Conservation (phyloP, 2,329 filamentous ascomycete genomes). For the Lachnum nothofagi region DNA sequence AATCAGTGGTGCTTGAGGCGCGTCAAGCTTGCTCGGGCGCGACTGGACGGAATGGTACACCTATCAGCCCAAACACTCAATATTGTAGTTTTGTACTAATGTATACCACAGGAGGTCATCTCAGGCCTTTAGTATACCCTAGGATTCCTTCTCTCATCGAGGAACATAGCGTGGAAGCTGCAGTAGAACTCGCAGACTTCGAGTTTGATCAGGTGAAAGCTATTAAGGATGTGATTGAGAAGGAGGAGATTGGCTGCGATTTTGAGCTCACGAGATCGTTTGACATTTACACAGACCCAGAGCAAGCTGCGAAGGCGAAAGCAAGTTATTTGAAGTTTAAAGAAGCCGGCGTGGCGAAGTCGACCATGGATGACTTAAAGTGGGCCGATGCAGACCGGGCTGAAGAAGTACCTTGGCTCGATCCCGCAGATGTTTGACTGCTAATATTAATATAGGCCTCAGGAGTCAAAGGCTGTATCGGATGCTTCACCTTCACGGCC, state of each 20-base stretch:
- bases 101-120: constrained; percentile 34
- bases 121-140: constrained; percentile 36
- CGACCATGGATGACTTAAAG: constrained; percentile 1
- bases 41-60: constrained; percentile 55
- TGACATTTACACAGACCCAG: constrained; percentile 35
- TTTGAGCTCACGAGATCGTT: constrained; percentile 35
- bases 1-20: constrained; percentile 63
- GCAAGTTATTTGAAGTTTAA: constrained; percentile 20
- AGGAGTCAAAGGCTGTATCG: constrained; percentile 10
- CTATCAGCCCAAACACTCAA: no score
- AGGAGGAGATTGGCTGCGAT: constrained; percentile 39
- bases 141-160: constrained; percentile 27
- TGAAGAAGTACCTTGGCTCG: constrained; percentile 1
- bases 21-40: constrained; percentile 73
- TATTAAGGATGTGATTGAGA: constrained; percentile 34
- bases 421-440: not conserved
- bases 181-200: constrained; percentile 30
- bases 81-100: not conserved
- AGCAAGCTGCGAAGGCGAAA: constrained; percentile 4
- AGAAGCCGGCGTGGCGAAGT: constrained; percentile 10
- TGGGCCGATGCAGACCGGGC: constrained; percentile 2
- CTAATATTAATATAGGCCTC: not conserved
- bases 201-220: constrained; percentile 36
- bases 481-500: constrained; percentile 2
- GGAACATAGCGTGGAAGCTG: constrained; percentile 27